These are phyloP conservation scores for Coemansia asiatica DNA, from an alignment of 192 early-diverging fungal genomes.

Conservation along the genomic window DNA sequence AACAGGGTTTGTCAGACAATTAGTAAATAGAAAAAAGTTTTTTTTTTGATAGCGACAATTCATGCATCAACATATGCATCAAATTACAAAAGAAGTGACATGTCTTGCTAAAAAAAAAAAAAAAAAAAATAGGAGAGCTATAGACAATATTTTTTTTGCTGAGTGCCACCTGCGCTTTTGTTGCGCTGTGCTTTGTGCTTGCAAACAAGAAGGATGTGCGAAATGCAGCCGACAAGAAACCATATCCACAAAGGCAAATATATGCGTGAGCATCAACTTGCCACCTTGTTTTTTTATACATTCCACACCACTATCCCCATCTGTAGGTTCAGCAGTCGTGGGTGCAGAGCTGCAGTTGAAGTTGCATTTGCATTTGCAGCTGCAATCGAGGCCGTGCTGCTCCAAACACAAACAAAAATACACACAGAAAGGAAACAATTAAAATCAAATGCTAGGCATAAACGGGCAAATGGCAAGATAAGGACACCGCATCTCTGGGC, in stretches of 20 bases:
- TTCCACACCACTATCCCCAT: background rate
- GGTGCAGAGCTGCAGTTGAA: background rate
- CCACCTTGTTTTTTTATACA: background rate
- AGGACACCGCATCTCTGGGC: background rate
- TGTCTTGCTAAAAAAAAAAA: background rate
- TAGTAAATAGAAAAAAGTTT: background rate
- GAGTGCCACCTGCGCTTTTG: background rate
- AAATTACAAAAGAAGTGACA: slow-evolving; percentile 4
- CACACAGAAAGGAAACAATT: background rate
- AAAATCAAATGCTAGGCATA: background rate
- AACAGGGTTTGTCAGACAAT: slow-evolving; percentile 2
- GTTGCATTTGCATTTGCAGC: too few species aligned
- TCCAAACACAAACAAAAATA: slow-evolving; percentile 3
- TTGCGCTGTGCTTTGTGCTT: background rate
- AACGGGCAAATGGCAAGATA: slow-evolving; percentile 1
- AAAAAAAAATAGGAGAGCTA: background rate
- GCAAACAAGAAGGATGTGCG: slow-evolving; percentile 4
- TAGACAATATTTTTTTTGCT: background rate
- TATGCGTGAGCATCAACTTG: slow-evolving; percentile 3
- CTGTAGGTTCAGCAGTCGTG: background rate
- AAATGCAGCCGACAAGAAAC: slow-evolving; percentile 4
- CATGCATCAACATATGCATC: slow-evolving; percentile 6
- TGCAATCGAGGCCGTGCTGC: background rate
- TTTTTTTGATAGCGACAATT: background rate
- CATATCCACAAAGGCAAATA: background rate